phyloP scores from a whole-genome alignment of 176 grass and related monocot genomes.

The Melocanna baccifera region DNA sequence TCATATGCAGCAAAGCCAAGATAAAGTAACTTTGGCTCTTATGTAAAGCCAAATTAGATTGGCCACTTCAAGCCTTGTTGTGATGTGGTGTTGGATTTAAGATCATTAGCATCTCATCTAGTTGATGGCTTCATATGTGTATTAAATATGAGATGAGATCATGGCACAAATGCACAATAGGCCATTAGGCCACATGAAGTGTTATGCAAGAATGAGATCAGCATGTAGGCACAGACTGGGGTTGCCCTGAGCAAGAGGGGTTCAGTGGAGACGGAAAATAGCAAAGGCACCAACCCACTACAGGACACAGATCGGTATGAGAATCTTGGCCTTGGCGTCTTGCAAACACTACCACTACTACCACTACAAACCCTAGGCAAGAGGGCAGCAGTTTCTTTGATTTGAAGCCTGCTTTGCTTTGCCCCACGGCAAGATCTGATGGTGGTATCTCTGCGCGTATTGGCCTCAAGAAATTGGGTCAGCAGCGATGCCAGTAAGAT shows the following conservation, averaged over 20 bases:
- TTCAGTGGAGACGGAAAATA: background rate
- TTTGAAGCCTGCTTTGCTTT: slow-evolving; percentile 44
- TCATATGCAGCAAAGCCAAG: slow-evolving; percentile 18
- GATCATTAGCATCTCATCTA: slow-evolving; percentile 8
- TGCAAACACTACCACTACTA: slow-evolving; percentile 30
- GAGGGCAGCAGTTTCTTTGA: slow-evolving; percentile 51
- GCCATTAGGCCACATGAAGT: background rate
- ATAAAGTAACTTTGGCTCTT: slow-evolving; percentile 28
- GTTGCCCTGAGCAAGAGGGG: slow-evolving; percentile 5
- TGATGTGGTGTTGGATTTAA: background rate
- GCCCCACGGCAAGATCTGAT: slow-evolving; percentile 21
- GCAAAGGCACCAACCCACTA: slow-evolving; percentile 34
- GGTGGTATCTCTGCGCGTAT: slow-evolving; percentile 17
- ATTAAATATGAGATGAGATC: slow-evolving; percentile 6
- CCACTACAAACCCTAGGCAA: slow-evolving; percentile 22
- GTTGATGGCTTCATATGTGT: background rate
- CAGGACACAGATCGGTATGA: slow-evolving; percentile 58
- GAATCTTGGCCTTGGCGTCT: slow-evolving; percentile 89
- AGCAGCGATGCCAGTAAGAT: slow-evolving; percentile 8
- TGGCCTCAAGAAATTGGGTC: slow-evolving; percentile 27
- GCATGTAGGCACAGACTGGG: too few species aligned
- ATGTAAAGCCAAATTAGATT: slow-evolving; percentile 34
- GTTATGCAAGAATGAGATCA: background rate
- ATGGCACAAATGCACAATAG: background rate
- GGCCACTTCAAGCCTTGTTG: slow-evolving; percentile 34